Base-by-base conservation (phyloP, 2,329 filamentous ascomycete species). In the Sarocladium brachiariae region DNA sequence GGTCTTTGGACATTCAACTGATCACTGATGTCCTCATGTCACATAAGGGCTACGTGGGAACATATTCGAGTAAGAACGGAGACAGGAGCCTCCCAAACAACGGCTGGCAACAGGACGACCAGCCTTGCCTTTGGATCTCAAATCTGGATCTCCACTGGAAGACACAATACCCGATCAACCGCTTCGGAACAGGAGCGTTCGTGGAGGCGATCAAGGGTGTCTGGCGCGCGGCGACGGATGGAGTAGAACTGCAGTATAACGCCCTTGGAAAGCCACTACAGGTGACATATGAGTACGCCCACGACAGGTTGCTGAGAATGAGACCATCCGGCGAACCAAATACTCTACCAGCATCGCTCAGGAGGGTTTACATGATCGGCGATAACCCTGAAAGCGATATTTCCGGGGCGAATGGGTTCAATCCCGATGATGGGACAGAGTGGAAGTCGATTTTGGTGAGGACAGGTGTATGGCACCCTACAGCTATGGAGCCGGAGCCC, bases 81-180 rank as follows among this genome's bases (percentile, higher is more conserved):
- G 71, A 84, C 53, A 23, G 62, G 0, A 69, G 74, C 23, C 73
- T 91, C 7, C 80, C 83, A 13, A 88, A 90, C 63, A 71, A 74
- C 51, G 89, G 89, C n/a, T 96, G 86, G 75, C 87, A 91, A 62
- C 78, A 84, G 56, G 87, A 95, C 64, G 79, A 78, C 1, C 91
- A 96, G 65, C 89, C 93, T 0, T 73, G 73, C 16, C 70, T 97
- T 6, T 95, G 86, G 73, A 96, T 95, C 66, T 91, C 85, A 41
- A 97, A 97, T 66, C 82, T 88, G 1, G 93, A 99, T 67, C 72
- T 97, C 3, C 78, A 90, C 61, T 99, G 91, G 91, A 87, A 89
- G 49, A 86, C 90, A 1, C 80, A 80, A 30, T 92, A 95, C 66
- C 88, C 87, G 53, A 78, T 92, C 47, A 89, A 92, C 25, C 84